These are phyloP conservation scores for Rhypophila decipiens DNA, from an alignment of 495 filamentous ascomycete genomes.

Conservation along the genomic window DNA sequence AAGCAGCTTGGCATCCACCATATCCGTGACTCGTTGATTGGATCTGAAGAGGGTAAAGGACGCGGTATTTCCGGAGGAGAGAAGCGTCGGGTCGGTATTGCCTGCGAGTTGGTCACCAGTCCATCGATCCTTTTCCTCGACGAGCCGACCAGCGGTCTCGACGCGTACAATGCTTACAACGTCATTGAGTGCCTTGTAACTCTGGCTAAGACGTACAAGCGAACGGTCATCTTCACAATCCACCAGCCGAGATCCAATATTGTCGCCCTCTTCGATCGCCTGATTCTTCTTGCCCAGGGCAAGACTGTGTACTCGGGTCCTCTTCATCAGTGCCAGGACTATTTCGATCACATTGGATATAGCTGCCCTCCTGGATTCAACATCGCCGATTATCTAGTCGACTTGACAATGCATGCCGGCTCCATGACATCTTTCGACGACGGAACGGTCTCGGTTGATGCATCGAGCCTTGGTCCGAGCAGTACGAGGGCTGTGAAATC, in stretches of 20 bases:
- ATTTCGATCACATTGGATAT: constrained; percentile 89
- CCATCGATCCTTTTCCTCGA: constrained; percentile 96
- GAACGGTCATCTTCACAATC: constrained; percentile 96
- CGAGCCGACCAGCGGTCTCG: constrained; percentile 91
- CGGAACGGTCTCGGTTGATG: constrained; percentile 55
- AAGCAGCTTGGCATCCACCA: constrained; percentile 87
- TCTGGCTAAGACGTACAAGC: constrained; percentile 88
- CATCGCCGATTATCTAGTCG: constrained; percentile 95
- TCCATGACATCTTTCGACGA: constrained; percentile 35
- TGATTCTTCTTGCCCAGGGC: constrained; percentile 84
- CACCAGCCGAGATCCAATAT: constrained; percentile 99
- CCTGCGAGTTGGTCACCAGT: constrained; percentile 95
- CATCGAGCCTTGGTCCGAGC: constrained; percentile 71
- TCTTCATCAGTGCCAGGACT: constrained; percentile 81
- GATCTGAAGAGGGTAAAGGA: constrained; percentile 93
- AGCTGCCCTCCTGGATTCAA: constrained; percentile 94
- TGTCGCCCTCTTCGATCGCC: constrained; percentile 92
- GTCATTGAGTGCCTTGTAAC: constrained; percentile 95
- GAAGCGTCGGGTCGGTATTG: constrained; percentile 92
- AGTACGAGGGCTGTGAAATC: constrained; percentile 88
- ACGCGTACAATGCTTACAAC: constrained; percentile 95
- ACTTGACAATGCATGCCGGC: constrained; percentile 90
- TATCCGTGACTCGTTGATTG: constrained; percentile 90
- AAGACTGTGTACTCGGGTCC: constrained; percentile 90
- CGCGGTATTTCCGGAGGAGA: constrained; percentile 96